These are phyloP conservation scores for Fraxinus velutina DNA, from an alignment of 305 asterid species.

Conservation along the genomic window DNA sequence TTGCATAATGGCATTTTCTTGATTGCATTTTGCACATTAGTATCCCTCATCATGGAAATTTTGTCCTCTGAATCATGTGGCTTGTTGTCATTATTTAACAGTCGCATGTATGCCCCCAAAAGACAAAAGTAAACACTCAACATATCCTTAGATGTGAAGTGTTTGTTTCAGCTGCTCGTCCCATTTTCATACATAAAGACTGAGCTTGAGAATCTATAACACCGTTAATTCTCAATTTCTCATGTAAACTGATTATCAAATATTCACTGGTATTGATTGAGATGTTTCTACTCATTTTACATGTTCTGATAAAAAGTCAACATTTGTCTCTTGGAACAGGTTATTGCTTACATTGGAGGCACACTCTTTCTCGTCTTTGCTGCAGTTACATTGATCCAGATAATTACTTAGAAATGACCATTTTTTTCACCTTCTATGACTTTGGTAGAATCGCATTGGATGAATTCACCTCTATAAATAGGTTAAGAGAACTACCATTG, in stretches of 20 bases:
- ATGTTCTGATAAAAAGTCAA: neutral
- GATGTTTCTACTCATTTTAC: neutral
- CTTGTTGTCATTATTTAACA: neutral
- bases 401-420: constrained; percentile 37
- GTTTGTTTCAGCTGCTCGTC: neutral
- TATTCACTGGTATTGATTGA: neutral
- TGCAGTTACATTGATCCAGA: constrained; percentile 73
- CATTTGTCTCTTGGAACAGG: neutral
- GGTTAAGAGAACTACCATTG: neutral
- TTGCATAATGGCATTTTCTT: neutral
- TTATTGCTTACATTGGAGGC: no score
- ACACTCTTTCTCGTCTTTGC: constrained; percentile 84
- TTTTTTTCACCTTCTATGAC: neutral
- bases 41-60: neutral
- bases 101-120: neutral
- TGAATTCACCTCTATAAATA: neutral
- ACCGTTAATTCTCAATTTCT: neutral
- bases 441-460: constrained; percentile 4
- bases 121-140: neutral
- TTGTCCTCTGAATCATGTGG: neutral
- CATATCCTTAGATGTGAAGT: neutral
- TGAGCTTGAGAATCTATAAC: neutral
- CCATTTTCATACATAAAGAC: neutral
- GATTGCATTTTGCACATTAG: neutral
- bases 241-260: neutral